Percentiles rank a stretch among this genome's conserved stretches.
Evolutionary conservation across 1,139 yeast species (phyloP).

Genomic region (Suhomyces coccinellae): DNA sequence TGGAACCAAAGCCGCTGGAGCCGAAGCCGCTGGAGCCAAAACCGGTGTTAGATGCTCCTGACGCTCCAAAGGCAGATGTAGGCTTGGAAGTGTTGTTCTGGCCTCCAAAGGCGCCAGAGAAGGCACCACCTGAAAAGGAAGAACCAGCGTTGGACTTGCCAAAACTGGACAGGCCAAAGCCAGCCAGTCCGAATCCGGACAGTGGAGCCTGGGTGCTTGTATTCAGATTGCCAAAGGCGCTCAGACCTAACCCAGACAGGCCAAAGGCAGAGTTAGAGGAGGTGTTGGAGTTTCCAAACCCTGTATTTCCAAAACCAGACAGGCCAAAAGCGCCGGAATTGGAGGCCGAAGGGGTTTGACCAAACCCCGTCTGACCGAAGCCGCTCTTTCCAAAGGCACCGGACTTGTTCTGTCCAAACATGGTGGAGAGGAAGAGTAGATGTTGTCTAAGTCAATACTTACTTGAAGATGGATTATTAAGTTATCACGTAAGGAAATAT

Average conservation of each 20-base stretch:
- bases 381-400: constrained; percentile 1
- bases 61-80: background rate
- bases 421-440: background rate
- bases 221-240: background rate
- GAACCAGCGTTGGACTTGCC: background rate
- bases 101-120: constrained; percentile 1
- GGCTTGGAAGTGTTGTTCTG: background rate
- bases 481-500: too few species aligned
- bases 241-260: too few species aligned
- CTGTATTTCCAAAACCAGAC: constrained; percentile 1
- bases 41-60: background rate
- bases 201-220: background rate
- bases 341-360: background rate
- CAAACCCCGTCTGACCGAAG: constrained; percentile 7
- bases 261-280: too few species aligned
- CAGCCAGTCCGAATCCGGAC: background rate
- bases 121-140: constrained; percentile 1
- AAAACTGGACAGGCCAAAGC: background rate
- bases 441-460: too few species aligned
- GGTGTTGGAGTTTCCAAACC: background rate
- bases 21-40: background rate
- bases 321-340: constrained; percentile 13
- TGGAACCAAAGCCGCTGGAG: background rate
- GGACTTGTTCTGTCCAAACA: constrained; percentile 6
- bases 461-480: too few species aligned